These are phyloP conservation scores for Zymoseptoria passerinii DNA, from an alignment of 2,329 filamentous ascomycete species.

Conservation along the genomic window DNA sequence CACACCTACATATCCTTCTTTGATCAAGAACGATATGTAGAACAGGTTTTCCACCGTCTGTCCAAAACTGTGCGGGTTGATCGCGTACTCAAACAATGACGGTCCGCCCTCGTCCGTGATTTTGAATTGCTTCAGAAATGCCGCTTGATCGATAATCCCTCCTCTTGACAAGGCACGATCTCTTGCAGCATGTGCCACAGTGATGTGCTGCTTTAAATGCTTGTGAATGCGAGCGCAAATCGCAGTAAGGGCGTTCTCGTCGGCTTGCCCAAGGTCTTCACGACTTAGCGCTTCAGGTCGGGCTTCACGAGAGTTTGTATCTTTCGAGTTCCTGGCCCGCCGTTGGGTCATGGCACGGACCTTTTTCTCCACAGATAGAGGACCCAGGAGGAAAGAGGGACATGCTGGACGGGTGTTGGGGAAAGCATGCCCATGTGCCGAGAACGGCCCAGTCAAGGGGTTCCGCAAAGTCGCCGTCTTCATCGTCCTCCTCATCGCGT, in stretches of 20 bases:
- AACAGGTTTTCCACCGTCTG: slow-evolving; percentile 97
- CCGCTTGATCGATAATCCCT: slow-evolving; percentile 22
- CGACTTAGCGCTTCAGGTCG: slow-evolving; percentile 69
- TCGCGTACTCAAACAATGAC: slow-evolving; percentile 73
- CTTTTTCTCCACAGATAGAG: slow-evolving; percentile 82
- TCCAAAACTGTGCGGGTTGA: slow-evolving; percentile 84
- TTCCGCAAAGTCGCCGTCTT: slow-evolving; percentile 57
- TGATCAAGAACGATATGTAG: slow-evolving; percentile 88
- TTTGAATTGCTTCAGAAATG: slow-evolving; percentile 56
- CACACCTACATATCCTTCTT: slow-evolving; percentile 73
- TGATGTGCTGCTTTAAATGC: slow-evolving; percentile 44
- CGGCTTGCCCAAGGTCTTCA: slow-evolving; percentile 65
- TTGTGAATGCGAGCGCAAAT: slow-evolving; percentile 69
- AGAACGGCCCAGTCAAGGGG: slow-evolving; percentile 80
- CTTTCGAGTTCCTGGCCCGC: slow-evolving; percentile 59
- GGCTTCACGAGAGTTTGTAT: slow-evolving; percentile 58
- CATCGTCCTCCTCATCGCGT: slow-evolving; percentile 13
- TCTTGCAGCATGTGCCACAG: slow-evolving; percentile 21
- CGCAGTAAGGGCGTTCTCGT: slow-evolving; percentile 69
- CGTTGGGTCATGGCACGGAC: slow-evolving; percentile 62
- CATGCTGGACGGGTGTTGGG: slow-evolving; percentile 65
- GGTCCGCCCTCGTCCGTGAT: slow-evolving; percentile 63
- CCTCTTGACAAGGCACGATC: slow-evolving; percentile 6
- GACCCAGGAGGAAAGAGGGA: slow-evolving; percentile 77
- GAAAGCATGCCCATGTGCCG: slow-evolving; percentile 68